Base-by-base conservation (phyloP, 1,139 yeast species). In the Petasospora fabianii region DNA sequence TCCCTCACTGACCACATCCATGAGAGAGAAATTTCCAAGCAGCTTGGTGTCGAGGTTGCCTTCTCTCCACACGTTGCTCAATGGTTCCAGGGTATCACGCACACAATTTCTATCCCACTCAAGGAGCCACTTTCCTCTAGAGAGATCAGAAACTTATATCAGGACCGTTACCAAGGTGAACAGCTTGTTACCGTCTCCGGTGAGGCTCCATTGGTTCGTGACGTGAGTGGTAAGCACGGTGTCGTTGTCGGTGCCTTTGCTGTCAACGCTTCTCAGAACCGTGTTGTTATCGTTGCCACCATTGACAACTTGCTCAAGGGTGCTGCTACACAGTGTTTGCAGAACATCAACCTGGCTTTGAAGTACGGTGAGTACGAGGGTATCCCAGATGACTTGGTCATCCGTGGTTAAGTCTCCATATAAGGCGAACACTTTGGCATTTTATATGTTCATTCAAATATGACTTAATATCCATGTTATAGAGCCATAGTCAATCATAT, bases 11-110 rank as follows among this genome's bases (percentile, higher is more conserved):
- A 92, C 62, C 99, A 92, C 64, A 81, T 92, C 46, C 98, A 92
- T 59, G 99, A 92, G 71, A 78, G 80, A 46, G 99, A 92, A 66
- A 84, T 94, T 50, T 84, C 96, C 32, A 61, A 72, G 24, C 94
- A 84, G 55, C 71, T 92, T 46, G 95, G 94, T 6, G 65, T 69
- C 35, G 77, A 78, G 28, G 90, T 92, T 39, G 92, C 96, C 3
- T 92, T 92, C 63, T 80, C 85, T 53, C 98, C 99, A 18, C 98
- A 92, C 58, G 98, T 92, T 43, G 98, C 97, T 3, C 95, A 85
- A 63, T 92, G 98, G 98, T 92, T 94, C 78, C 97, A 92, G 67
- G 98, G 99, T 53, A 92, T 92, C 53, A 73, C 96, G 2, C 86
- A 84, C 59, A 92, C 99, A 19, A 83, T 92, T 46, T 81, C 87